Percentiles rank a stretch among this genome's conserved stretches.
These are phyloP conservation scores for Babesia bigemina DNA, from an alignment of 169 alveolate genomes.

Conservation along the genomic window DNA sequence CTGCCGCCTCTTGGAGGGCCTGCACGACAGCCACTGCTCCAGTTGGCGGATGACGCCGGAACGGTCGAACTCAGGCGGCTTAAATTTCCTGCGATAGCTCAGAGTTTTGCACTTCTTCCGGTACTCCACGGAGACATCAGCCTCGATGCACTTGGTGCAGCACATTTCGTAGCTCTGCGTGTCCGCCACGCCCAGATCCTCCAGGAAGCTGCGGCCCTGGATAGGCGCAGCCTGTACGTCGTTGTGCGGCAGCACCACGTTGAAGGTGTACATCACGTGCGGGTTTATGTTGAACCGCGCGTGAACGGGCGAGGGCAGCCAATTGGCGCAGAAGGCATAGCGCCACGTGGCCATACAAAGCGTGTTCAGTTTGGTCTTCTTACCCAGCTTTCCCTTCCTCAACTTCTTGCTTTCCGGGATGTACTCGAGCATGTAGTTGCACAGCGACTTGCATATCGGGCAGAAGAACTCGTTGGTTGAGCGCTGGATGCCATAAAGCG, in stretches of 20 bases:
- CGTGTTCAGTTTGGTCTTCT: neutral
- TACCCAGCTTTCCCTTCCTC: neutral
- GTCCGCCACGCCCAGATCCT: conserved; percentile 15
- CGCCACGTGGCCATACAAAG: conserved; percentile 48
- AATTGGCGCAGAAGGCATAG: conserved; percentile 29
- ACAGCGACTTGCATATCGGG: conserved; percentile 63
- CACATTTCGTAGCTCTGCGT: neutral
- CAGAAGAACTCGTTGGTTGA: conserved; percentile 48
- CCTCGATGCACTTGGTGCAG: conserved; percentile 18
- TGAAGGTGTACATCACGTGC: conserved; percentile 38
- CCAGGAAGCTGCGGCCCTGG: conserved; percentile 25
- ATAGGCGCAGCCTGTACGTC: neutral
- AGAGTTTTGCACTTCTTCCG: conserved; percentile 2
- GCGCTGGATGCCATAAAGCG: conserved; percentile 30
- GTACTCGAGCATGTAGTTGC: conserved; percentile 56
- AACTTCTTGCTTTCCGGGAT: conserved; percentile 12
- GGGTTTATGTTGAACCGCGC: conserved; percentile 33
- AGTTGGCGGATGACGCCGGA: neutral
- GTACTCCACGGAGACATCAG: neutral
- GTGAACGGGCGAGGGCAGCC: conserved; percentile 56
- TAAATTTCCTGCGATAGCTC: neutral
- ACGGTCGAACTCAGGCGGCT: conserved; percentile 6
- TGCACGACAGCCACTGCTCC: neutral
- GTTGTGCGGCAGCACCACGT: conserved; percentile 8
- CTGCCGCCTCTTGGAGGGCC: neutral